phyloP scores from a whole-genome alignment of 2,329 filamentous ascomycete species.

The Pezizomycotina sp. region DNA sequence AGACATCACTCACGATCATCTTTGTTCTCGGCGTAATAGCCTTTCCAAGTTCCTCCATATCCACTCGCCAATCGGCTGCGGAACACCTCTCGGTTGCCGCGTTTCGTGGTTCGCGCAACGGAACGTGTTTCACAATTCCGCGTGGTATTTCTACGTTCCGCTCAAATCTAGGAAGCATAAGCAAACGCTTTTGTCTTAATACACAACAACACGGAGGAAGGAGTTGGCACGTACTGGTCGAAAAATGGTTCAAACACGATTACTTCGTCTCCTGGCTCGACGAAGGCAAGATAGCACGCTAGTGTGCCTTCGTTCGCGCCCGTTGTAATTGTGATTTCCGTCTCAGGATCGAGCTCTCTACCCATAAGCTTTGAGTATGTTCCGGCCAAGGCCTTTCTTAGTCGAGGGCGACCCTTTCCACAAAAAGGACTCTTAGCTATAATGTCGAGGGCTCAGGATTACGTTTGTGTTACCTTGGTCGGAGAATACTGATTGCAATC shows the following conservation, averaged over 20 bases:
- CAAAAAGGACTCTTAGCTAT: too few species aligned
- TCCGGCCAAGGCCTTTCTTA: conserved; percentile 81
- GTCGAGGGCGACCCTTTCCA: conserved; percentile 61
- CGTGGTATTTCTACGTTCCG: too few species aligned
- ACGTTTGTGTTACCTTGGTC: too few species aligned
- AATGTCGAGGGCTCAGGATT: too few species aligned
- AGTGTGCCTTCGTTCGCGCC: conserved; percentile 55
- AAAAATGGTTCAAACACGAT: conserved; percentile 97
- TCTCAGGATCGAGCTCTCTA: conserved; percentile 63
- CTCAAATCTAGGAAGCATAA: too few species aligned
- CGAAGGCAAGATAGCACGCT: conserved; percentile 73
- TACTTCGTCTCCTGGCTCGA: conserved; percentile 83
- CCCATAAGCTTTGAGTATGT: conserved; percentile 87
- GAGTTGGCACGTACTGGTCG: too few species aligned
- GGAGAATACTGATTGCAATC: conserved; percentile 98
- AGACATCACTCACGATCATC: conserved; percentile 37
- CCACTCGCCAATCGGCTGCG: neutral
- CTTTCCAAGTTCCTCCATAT: conserved; percentile 2
- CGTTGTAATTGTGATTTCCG: conserved; percentile 83
- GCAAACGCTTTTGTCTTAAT: too few species aligned
- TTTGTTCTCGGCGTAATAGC: conserved; percentile 1
- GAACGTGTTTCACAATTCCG: too few species aligned
- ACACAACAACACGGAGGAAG: too few species aligned
- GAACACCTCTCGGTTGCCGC: neutral
- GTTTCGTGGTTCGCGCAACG: too few species aligned